Base-by-base conservation (phyloP, 768 basidiomycete genomes). In the Atractiella rhizophila region DNA sequence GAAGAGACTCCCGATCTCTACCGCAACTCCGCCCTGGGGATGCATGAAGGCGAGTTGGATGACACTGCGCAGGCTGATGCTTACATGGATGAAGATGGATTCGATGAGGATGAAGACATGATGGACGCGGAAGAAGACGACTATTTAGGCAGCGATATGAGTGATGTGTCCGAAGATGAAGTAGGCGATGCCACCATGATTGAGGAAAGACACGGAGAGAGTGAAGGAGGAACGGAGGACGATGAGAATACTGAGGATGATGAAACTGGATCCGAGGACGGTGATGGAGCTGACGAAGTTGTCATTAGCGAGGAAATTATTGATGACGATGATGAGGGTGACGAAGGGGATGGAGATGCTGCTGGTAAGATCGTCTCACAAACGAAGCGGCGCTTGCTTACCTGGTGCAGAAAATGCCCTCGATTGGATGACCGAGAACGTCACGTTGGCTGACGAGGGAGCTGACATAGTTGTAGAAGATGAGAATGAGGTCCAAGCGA, bases 1-100 rank as follows among this genome's bases (percentile, higher is more conserved):
- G 77, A 79, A 56, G 77, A 79, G 56, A 81, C 82, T 1, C 81
- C 82, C 4, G 83, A 96, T 59, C 62, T 96, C 16, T 96, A 96
- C 60, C 75, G 86, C 33, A 85, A 83, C 57, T 96, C 91, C 1
- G 80, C 91, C 9, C 67, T 98, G 28, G 91, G 86, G 47, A 85
- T 96, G 85, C 56, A 54, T 44, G 53, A 55, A 26, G 57, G 57
- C 31, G 54, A 58, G 47, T 51, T 58, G 37, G 57, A 58, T 34
- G 48, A 46, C 15, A 46, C 46, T 10, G 44, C 50, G 28, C 46
- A 53, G 21, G 56, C 54, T 20, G 50, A 55, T 37, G 36, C 28
- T n/a, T 44, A 40, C 41, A 45, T 45, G 48, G 44, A 45, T 19
- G 41, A 38, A 31, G 48, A 44, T 18, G 45, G 26, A 4, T 46